Conservation (phyloP, 306 rosid genomes). For the Macrotyloma uniflorum region DNA sequence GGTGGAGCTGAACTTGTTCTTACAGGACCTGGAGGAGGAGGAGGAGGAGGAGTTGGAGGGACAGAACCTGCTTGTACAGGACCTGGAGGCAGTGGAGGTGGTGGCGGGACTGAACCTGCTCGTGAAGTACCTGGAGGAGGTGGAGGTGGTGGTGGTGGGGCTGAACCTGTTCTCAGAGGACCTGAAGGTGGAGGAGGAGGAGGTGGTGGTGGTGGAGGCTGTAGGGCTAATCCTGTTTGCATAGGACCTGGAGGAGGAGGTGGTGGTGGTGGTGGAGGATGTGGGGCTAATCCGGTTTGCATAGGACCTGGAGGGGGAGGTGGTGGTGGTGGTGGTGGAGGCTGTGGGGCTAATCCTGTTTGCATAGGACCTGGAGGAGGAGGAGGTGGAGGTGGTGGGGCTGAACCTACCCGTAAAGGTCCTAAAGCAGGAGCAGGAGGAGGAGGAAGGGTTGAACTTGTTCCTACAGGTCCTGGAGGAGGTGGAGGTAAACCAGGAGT, state of each 20-base stretch:
- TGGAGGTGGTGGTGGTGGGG: conserved; percentile 34
- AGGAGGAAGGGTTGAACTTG: conserved; percentile 12
- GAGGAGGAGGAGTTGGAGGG: not conserved
- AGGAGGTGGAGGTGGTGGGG: conserved; percentile 23
- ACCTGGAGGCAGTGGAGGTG: conserved; percentile 37
- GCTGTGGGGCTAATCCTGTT: not conserved
- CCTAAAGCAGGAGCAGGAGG: conserved; percentile 41
- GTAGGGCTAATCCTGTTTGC: conserved; percentile 9
- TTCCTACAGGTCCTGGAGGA: not conserved
- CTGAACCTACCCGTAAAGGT: not conserved
- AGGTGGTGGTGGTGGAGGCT: conserved; percentile 42
- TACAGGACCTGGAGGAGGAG: conserved; percentile 36
- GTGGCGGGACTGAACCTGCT: not conserved
- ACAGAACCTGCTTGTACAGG: conserved; percentile 1
- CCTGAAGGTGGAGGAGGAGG: conserved; percentile 47
- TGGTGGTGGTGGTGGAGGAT: conserved; percentile 39
- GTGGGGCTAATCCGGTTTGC: too few species aligned
- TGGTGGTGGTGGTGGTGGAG: conserved; percentile 46
- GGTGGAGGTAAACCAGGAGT: conserved; percentile 31
- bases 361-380: conserved; percentile 44
- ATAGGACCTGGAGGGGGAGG: conserved; percentile 26
- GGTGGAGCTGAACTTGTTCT: conserved; percentile 6
- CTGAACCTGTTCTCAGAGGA: conserved; percentile 9
- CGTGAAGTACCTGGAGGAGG: not conserved
- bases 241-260: conserved; percentile 36